Evolutionary conservation across 352 stramenopile genomes (phyloP).

Genomic region (Globisporangium carolinianum): DNA sequence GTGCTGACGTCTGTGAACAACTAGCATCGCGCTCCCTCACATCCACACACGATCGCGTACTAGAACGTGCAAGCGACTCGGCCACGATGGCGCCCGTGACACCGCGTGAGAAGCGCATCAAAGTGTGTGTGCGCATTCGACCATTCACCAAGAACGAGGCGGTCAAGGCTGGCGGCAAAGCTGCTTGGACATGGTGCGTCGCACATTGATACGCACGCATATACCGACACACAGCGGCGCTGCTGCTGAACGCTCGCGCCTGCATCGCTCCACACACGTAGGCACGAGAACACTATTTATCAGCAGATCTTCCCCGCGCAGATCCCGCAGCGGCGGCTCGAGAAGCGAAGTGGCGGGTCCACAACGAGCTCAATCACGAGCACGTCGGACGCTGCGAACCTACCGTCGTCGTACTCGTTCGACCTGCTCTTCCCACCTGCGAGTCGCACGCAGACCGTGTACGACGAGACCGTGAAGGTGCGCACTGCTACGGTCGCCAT

Average conservation of each 20-base stretch:
- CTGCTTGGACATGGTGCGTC: slow-evolving; percentile 71
- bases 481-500: slow-evolving; percentile 1
- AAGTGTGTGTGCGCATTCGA: slow-evolving; percentile 68
- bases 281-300: slow-evolving; percentile 86
- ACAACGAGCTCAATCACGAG: slow-evolving; percentile 32
- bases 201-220: not conserved
- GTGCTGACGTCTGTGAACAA: too few species aligned
- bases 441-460: slow-evolving; percentile 67
- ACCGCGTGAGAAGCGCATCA: slow-evolving; percentile 61
- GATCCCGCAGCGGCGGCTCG: slow-evolving; percentile 27
- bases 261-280: slow-evolving; percentile 8
- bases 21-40: not conserved
- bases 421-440: slow-evolving; percentile 82
- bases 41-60: not conserved
- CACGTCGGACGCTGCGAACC: slow-evolving; percentile 18
- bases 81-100: slow-evolving; percentile 8
- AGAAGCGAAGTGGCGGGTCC: slow-evolving; percentile 23
- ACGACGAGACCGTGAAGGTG: slow-evolving; percentile 76
- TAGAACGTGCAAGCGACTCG: not conserved
- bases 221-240: not conserved
- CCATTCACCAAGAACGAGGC: slow-evolving; percentile 73
- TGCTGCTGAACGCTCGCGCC: not conserved
- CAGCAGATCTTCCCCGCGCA: slow-evolving; percentile 80
- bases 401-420: slow-evolving; percentile 78
- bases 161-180: slow-evolving; percentile 60